Evolutionary conservation across 352 stramenopile genomes (phyloP).

Genomic region (Phytopythium chamaehyphon): DNA sequence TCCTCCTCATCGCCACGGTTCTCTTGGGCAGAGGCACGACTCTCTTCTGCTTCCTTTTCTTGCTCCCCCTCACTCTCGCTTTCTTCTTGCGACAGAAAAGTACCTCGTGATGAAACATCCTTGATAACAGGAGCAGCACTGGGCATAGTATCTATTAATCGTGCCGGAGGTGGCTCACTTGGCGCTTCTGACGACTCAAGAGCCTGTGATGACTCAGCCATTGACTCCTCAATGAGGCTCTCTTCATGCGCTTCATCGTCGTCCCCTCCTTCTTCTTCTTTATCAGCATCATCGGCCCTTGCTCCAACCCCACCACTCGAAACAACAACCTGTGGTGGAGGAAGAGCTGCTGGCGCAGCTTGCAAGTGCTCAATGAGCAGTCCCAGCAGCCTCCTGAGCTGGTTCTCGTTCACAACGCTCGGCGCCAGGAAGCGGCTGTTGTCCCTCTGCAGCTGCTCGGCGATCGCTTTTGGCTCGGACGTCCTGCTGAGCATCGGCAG

Average conservation of each 20-base stretch:
- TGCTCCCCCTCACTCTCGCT: slow-evolving; percentile 9
- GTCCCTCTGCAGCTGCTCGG: slow-evolving; percentile 55
- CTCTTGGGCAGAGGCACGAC: background rate
- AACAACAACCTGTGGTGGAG: background rate
- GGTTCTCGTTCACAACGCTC: slow-evolving; percentile 55
- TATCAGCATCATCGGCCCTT: slow-evolving; percentile 5
- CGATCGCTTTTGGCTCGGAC: slow-evolving; percentile 42
- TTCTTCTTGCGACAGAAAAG: slow-evolving; percentile 18
- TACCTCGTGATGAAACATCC: background rate
- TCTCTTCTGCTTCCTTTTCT: slow-evolving; percentile 2
- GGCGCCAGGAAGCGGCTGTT: slow-evolving; percentile 60
- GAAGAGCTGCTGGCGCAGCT: background rate
- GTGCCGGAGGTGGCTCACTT: background rate
- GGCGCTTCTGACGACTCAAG: slow-evolving; percentile 14
- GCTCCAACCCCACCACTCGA: background rate
- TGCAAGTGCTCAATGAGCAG: slow-evolving; percentile 54
- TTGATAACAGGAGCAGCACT: background rate
- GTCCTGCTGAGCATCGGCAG: slow-evolving; percentile 49
- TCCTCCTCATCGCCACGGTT: slow-evolving; percentile 1
- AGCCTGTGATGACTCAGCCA: slow-evolving; percentile 29
- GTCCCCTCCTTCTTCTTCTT: slow-evolving; percentile 9
- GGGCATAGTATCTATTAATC: background rate
- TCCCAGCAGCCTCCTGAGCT: slow-evolving; percentile 60
- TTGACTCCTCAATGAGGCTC: slow-evolving; percentile 24
- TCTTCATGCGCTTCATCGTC: slow-evolving; percentile 31